Evolutionary conservation across 306 rosid genomes (phyloP), one percentile per base, ranked within the genome.

Genomic region (Casuarina equisetifolia): DNA sequence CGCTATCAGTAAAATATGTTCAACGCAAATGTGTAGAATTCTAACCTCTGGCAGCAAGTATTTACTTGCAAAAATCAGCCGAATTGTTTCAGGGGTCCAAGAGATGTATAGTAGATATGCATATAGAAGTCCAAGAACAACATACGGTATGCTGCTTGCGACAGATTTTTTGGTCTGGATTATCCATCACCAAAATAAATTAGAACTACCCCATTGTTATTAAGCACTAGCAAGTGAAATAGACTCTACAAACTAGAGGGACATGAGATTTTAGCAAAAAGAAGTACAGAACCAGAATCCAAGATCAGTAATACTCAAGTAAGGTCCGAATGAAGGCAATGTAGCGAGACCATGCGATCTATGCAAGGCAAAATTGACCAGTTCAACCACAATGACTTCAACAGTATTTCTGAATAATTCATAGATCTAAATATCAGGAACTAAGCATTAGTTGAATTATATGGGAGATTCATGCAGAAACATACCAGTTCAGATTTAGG

Each of bases 21-120:
- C 63, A 70, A 17, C 51, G 35, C 57, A 67, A 55, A 64, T 74
- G 81, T 44, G 57, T 17, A 73, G 70, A 81, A 55, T 77, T 64
- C 91, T 51, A 51, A 95, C 99, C 97, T 95, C 96, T 12, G 99
- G 97, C 66, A 92, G 91, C 85, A 76, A 90, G 87, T 95, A 88
- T 88, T 95, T 89, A 87, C 80, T 92, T 2, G 99, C 92, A 25
- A 92, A 95, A 76, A 95, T 87, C 85, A 87, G 52, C 36, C 55
- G 84, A 0, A 91, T 36, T 3, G 97, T 88, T 70, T 95, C 97
- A 1, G 97, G 97, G 7, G 96, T 95, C 99, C 99, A 95, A 50
- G 99, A 95, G 36, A 92, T 89, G 87, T 75, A 95, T 38, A 95
- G 87, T 1, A 95, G 87, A 84, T 91, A 95, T 53, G 96, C 91